phyloP scores from a whole-genome alignment of 306 rosid species.

The Castanopsis chinensis region DNA sequence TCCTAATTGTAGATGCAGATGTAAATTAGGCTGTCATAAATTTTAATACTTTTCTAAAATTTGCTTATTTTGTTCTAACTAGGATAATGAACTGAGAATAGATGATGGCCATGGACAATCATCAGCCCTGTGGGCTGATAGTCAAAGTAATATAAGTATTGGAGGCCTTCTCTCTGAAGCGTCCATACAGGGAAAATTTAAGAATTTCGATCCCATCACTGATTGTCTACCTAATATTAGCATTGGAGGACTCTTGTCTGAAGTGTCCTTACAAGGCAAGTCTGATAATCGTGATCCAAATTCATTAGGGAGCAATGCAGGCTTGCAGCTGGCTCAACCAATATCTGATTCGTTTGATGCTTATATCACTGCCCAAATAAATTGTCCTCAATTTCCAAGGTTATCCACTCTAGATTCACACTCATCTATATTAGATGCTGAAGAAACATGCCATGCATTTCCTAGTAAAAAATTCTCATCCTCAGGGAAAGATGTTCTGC shows the following conservation, averaged over 20 bases:
- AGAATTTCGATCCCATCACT: constrained; percentile 6
- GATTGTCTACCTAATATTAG: constrained; percentile 43
- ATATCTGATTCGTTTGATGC: constrained; percentile 65
- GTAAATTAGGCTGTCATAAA: not conserved
- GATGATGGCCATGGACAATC: constrained; percentile 35
- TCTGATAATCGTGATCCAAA: constrained; percentile 29
- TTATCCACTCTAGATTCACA: constrained; percentile 38
- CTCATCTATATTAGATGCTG: constrained; percentile 82
- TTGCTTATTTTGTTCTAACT: constrained; percentile 17
- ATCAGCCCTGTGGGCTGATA: constrained; percentile 37
- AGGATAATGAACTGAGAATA: constrained; percentile 34
- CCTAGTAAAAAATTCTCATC: constrained; percentile 49
- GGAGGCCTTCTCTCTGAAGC: constrained; percentile 50
- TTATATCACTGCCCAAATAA: constrained; percentile 36
- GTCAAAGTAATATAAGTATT: constrained; percentile 36
- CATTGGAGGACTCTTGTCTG: constrained; percentile 64
- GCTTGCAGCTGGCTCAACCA: constrained; percentile 42
- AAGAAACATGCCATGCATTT: constrained; percentile 86
- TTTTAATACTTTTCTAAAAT: constrained; percentile 12
- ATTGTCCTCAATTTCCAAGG: constrained; percentile 37
- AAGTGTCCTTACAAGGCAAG: constrained; percentile 56
- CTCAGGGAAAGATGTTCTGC: constrained; percentile 35
- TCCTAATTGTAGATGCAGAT: not conserved
- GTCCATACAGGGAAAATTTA: constrained; percentile 38
- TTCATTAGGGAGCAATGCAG: constrained; percentile 25